Percentiles rank a stretch among this genome's conserved stretches.
These are phyloP conservation scores for Neurospora sp. DNA, from an alignment of 495 filamentous ascomycete species.

Conservation along the genomic window DNA sequence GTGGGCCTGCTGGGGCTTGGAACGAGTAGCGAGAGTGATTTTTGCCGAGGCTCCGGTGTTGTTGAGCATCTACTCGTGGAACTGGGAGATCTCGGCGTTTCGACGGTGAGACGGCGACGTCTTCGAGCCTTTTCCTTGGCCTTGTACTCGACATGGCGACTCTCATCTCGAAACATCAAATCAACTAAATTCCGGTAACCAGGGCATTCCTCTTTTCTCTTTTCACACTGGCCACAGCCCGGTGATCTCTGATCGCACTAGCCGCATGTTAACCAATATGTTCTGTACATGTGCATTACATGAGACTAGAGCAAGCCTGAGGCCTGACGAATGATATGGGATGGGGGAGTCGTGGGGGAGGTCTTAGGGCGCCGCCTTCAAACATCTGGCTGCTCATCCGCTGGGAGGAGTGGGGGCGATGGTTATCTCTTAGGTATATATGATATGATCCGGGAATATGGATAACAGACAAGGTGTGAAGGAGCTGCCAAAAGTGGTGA, in stretches of 20 bases:
- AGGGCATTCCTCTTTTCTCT: constrained; percentile 51
- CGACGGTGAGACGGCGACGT: constrained; percentile 11
- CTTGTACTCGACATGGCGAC: constrained; percentile 55
- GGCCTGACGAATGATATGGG: not conserved
- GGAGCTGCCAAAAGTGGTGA: not conserved
- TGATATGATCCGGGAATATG: not conserved
- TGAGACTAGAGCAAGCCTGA: not conserved
- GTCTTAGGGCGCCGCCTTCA: not conserved
- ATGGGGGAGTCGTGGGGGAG: not conserved
- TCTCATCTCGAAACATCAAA: constrained; percentile 67
- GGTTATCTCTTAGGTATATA: not conserved
- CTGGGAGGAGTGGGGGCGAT: not conserved
- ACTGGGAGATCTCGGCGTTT: constrained; percentile 9
- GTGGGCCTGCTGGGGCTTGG: constrained; percentile 4
- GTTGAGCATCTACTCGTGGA: constrained; percentile 11
- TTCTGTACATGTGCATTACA: not conserved
- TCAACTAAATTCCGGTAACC: constrained; percentile 61
- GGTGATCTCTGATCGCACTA: constrained; percentile 59
- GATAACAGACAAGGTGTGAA: not conserved
- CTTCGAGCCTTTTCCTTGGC: constrained; percentile 35
- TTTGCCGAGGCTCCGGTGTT: constrained; percentile 16
- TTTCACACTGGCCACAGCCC: constrained; percentile 56
- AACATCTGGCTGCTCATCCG: not conserved
- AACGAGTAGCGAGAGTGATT: constrained; percentile 11
- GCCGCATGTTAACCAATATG: constrained; percentile 5